Conservation (phyloP, 192 early-diverging fungal species). For the Jimgerdemannia lactiflua region DNA sequence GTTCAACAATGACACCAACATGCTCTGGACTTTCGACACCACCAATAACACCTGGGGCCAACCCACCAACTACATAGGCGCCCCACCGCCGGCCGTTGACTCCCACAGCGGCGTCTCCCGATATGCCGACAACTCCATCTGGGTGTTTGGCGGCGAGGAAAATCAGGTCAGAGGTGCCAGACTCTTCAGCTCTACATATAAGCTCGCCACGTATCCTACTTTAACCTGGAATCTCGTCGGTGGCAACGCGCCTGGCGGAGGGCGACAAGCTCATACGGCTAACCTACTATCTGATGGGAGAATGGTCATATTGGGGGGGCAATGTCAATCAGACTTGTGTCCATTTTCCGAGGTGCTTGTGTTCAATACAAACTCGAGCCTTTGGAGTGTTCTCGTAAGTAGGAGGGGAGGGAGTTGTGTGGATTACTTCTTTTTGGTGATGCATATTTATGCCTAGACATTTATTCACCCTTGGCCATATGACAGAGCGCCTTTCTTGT, state of each 20-base stretch:
- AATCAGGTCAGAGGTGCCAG: not conserved
- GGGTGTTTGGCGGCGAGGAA: slow-evolving; percentile 14
- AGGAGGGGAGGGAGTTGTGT: not conserved
- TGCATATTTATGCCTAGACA: not conserved
- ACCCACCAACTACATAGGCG: not conserved
- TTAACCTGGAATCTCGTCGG: slow-evolving; percentile 3
- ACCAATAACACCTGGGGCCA: slow-evolving; percentile 6
- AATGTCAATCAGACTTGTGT: not conserved
- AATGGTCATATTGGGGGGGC: slow-evolving; percentile 17
- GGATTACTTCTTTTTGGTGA: not conserved
- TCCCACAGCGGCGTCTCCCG: slow-evolving; percentile 4
- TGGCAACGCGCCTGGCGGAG: slow-evolving; percentile 3
- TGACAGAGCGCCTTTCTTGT: not conserved
- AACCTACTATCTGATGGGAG: slow-evolving; percentile 5
- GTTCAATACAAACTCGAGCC: slow-evolving; percentile 8
- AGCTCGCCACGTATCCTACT: not conserved
- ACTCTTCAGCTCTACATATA: slow-evolving; percentile 6
- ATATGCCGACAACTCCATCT: not conserved
- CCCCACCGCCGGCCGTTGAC: not conserved
- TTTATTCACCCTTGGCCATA: not conserved
- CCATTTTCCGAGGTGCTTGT: not conserved
- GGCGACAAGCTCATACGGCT: slow-evolving; percentile 9
- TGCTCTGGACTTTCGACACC: slow-evolving; percentile 10
- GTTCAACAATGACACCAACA: slow-evolving; percentile 1
- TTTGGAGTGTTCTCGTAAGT: not conserved